Base-by-base conservation (phyloP, 805 yeast species). In the Candida piceae region DNA sequence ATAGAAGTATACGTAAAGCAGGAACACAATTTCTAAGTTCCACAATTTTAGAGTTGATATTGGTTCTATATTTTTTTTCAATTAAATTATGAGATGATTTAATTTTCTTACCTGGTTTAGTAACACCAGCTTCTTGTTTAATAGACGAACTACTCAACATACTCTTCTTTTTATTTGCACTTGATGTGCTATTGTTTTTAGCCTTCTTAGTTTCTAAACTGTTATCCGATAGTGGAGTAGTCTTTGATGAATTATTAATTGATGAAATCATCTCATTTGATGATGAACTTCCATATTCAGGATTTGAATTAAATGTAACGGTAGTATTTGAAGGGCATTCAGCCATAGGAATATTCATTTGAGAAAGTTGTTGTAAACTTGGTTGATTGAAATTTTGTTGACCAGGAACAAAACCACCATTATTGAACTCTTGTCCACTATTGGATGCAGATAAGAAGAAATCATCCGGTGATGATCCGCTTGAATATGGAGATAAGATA, bases 1-100 rank as follows among this genome's bases (percentile, higher is more conserved):
- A 57, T 12, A 61, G 56, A 16, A 63, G 32, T 21, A 74, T 69
- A 36, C 85, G 68, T 36, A 86, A 66, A 3, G 93, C 65, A 2
- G 95, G 95, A 20, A 85, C 95, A 21, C 87, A 80, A 48, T 83
- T 85, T 53, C 89, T 67, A 29, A 84, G 69, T 27, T 80, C 83
- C 31, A 76, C 55, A 34, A 84, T 84, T 58, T 81, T 84, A 36
- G 82, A 72, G 55, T 84, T 84, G 52, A 84, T 82, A 52, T 84
- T 84, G 11, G 87, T 80, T 53, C 95, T 64, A 60, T 84, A 84
- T 57, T 83, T 80, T 61, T 84, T 84, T 53, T 85, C 95, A 48
- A 84, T 82, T 70, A 84, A 73, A 53, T 84, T 85, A 59, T 84
- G 95, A 11, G 86, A 76, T 3, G 83, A 72, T 60, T 81, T 77